phyloP scores from a whole-genome alignment of 1,284 basidiomycete genomes.

The Stereum hirsutum region DNA sequence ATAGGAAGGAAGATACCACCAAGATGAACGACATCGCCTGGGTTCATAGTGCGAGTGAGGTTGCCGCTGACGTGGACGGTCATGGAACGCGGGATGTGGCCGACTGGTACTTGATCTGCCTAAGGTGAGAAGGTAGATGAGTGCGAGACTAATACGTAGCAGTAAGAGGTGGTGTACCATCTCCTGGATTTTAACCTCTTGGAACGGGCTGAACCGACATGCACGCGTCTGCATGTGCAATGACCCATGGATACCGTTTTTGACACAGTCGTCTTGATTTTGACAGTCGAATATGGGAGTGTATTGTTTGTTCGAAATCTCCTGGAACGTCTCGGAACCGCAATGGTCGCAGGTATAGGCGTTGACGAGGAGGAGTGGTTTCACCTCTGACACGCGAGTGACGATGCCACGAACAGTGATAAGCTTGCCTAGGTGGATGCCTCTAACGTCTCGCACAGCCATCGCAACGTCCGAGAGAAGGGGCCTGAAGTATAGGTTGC shows the following conservation, averaged over 20 bases:
- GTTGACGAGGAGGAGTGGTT: conserved; percentile 94
- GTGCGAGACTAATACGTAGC: neutral
- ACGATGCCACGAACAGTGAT: conserved; percentile 98
- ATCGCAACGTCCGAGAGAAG: conserved; percentile 64
- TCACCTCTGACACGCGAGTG: conserved; percentile 97
- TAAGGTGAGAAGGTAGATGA: conserved; percentile 22
- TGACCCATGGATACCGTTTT: conserved; percentile 85
- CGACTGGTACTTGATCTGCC: conserved; percentile 99
- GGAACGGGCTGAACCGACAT: conserved; percentile 95
- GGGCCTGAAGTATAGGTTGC: conserved; percentile 92
- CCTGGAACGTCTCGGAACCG: conserved; percentile 97
- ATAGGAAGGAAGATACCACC: conserved; percentile 88
- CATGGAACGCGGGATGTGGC: conserved; percentile 98
- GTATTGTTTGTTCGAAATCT: conserved; percentile 91
- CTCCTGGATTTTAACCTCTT: conserved; percentile 98
- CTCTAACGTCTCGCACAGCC: conserved; percentile 89
- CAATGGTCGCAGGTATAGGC: conserved; percentile 99
- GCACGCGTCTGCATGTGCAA: conserved; percentile 98
- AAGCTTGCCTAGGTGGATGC: conserved; percentile 79
- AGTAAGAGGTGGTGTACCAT: conserved; percentile 53
- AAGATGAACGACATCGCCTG: conserved; percentile 92
- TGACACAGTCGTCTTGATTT: conserved; percentile 73
- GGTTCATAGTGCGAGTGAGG: conserved; percentile 87
- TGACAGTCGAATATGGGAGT: conserved; percentile 86
- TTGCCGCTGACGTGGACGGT: conserved; percentile 90